Evolutionary conservation across 1,139 yeast species (phyloP), one percentile per base, ranked within the genome.

Genomic region (Geotrichum europaeum): DNA sequence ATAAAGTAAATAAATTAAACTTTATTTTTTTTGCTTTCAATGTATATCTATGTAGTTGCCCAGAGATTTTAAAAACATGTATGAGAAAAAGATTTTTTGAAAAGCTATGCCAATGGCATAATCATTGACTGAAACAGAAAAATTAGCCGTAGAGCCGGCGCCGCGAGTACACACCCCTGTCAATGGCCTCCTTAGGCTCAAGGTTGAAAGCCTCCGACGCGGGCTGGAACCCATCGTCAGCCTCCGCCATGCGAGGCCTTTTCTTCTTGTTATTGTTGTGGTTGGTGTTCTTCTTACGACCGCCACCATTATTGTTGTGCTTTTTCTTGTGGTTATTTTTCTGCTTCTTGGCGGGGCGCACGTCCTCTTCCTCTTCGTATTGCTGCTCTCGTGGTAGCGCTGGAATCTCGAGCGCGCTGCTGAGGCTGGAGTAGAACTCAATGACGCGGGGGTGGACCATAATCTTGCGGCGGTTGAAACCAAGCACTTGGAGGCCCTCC

Each of bases 401-500:
- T 13, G 59, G 56, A 30, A 58, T 43, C 30, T 61, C 63, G 4
- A 58, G 32, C 4, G 63, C 62, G 25, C 60, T 57, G 10, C 47
- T 52, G 49, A 62, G 28, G 6, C 54, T 49, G 22, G 55, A 32
- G 36, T 89, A 89, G 68, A 89, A 89, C 7, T 78, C 75, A 34
- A 78, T 76, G 2, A 89, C 96, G 64, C 79, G 82, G 0, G 78
- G 78, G 72, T 87, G 88, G 0, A 90, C 84, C 66, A 73, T 77
- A 6, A 89, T 85, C 66, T 81, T 84, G 1, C 71, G 68, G 50
- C 79, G 79, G 61, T 82, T 78, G 71, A 91, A 91, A 66, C 89
- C 86, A 58, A 84, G 71, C 1, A 91, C 89, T 67, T 89, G 96
- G 51, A 91, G 75, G 0, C 96, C 96, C 1, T 83, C 83, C 68